Evolutionary conservation across 305 asterid genomes (phyloP).

Genomic region (Fraxinus dipetala): DNA sequence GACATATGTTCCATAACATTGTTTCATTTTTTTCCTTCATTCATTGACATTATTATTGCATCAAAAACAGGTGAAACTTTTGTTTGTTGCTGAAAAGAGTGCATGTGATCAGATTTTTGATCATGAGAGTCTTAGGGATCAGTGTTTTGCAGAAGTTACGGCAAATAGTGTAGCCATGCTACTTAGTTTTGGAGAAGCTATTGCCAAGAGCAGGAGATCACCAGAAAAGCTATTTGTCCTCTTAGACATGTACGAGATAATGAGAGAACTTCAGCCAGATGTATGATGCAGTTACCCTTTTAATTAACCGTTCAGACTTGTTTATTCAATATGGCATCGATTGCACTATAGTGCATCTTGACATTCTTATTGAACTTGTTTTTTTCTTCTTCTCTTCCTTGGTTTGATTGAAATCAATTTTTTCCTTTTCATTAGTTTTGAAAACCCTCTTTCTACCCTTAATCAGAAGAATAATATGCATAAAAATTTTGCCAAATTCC

Average conservation of each 20-base stretch:
- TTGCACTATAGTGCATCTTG: conserved; percentile 1
- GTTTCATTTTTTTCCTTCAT: conserved; percentile 14
- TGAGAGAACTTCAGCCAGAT: conserved; percentile 93
- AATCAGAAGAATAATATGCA: not conserved
- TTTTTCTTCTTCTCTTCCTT: conserved; percentile 14
- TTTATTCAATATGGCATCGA: not conserved
- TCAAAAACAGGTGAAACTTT: conserved; percentile 64
- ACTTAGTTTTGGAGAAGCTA: conserved; percentile 92
- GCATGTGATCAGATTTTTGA: conserved; percentile 72
- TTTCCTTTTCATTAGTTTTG: not conserved
- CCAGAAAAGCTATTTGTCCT: conserved; percentile 96
- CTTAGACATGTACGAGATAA: conserved; percentile 92
- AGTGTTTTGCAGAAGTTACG: conserved; percentile 79
- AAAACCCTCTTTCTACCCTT: not conserved
- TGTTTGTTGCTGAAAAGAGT: conserved; percentile 84
- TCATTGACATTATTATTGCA: conserved; percentile 10
- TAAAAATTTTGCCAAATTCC: not conserved
- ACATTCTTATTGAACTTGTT: not conserved
- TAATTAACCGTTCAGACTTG: not conserved
- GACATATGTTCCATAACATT: conserved; percentile 9
- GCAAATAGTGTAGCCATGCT: conserved; percentile 65
- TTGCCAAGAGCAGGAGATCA: conserved; percentile 88
- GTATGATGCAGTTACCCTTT: conserved; percentile 34
- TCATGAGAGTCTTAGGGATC: conserved; percentile 65
- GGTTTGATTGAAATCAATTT: not conserved